These are phyloP conservation scores for Fusarium pseudocircinatum DNA, from an alignment of 2,329 filamentous ascomycete genomes.

Conservation along the genomic window DNA sequence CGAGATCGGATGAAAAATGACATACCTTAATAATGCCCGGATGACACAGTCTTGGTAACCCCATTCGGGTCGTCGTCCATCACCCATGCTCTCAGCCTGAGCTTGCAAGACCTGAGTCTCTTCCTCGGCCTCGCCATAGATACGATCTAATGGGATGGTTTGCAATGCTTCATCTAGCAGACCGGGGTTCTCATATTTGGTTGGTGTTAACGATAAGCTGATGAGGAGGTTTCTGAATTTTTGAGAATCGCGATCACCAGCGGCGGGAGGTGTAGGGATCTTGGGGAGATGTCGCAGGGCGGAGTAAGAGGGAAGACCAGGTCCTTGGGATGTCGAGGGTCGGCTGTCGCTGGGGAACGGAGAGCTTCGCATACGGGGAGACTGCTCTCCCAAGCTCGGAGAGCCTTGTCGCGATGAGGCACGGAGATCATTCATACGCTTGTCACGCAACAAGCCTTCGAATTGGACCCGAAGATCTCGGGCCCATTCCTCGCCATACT, in stretches of 20 bases:
- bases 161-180: constrained; percentile 90
- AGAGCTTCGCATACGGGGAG: constrained; percentile 58
- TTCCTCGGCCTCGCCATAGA: constrained; percentile 94
- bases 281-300: constrained; percentile 61
- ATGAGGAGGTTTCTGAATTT: constrained; percentile 86
- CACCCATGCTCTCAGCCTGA: constrained; percentile 86
- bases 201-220: constrained; percentile 86
- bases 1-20: constrained; percentile 23
- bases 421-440: constrained; percentile 82
- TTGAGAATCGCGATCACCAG: constrained; percentile 71
- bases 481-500: constrained; percentile 78
- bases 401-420: constrained; percentile 65
- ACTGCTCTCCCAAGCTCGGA: constrained; percentile 61
- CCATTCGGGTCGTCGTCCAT: constrained; percentile 85
- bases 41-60: constrained; percentile 98
- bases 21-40: constrained; percentile 82
- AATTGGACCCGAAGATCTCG: constrained; percentile 84
- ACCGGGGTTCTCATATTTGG: constrained; percentile 96
- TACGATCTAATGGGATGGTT: constrained; percentile 85
- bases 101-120: constrained; percentile 88
- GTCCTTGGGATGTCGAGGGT: constrained; percentile 59
- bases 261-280: constrained; percentile 76
- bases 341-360: constrained; percentile 53
- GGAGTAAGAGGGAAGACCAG: constrained; percentile 58
- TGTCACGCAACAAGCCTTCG: constrained; percentile 85